A percentile compares a stretch with the other conserved stretches of the same genome.
These are phyloP conservation scores for Knufia fluminis DNA, from an alignment of 2,329 filamentous ascomycete species.

Conservation along the genomic window DNA sequence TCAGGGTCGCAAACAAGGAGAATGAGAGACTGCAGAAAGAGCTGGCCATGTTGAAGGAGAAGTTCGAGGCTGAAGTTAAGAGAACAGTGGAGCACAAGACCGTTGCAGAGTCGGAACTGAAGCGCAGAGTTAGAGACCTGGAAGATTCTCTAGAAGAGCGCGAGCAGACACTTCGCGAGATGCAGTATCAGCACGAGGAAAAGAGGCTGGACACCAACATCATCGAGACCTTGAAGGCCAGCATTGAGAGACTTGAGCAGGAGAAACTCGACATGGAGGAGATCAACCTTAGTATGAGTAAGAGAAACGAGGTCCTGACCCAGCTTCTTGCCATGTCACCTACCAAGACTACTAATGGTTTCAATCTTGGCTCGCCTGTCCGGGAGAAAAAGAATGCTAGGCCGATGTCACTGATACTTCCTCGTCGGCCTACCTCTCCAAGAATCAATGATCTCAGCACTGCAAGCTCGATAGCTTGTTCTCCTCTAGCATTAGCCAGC, in stretches of 20 bases:
- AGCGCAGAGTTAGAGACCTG: constrained; percentile 26
- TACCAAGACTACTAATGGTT: constrained; percentile 16
- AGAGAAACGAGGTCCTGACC: constrained; percentile 30
- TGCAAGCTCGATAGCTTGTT: background rate
- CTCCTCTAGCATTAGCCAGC: background rate
- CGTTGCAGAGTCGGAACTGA: constrained; percentile 25
- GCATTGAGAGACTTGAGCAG: constrained; percentile 27
- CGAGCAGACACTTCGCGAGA: constrained; percentile 25
- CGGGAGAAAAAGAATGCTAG: constrained; percentile 20
- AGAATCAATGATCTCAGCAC: background rate
- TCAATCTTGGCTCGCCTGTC: constrained; percentile 20
- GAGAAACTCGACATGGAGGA: constrained; percentile 25
- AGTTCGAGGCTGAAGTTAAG: constrained; percentile 28
- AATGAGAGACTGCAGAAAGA: constrained; percentile 27
- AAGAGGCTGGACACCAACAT: constrained; percentile 18
- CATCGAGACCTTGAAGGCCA: constrained; percentile 19
- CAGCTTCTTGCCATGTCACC: constrained; percentile 30
- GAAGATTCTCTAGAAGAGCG: constrained; percentile 27
- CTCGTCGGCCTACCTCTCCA: constrained; percentile 24
- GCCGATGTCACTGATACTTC: constrained; percentile 26
- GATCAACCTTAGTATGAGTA: constrained; percentile 28
- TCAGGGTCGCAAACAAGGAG: constrained; percentile 26
- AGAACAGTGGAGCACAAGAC: constrained; percentile 26
- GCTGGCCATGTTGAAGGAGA: constrained; percentile 25
- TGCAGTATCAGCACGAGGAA: constrained; percentile 28